Base-by-base conservation (phyloP, 2,329 filamentous ascomycete genomes). In the Colletotrichum magnum region DNA sequence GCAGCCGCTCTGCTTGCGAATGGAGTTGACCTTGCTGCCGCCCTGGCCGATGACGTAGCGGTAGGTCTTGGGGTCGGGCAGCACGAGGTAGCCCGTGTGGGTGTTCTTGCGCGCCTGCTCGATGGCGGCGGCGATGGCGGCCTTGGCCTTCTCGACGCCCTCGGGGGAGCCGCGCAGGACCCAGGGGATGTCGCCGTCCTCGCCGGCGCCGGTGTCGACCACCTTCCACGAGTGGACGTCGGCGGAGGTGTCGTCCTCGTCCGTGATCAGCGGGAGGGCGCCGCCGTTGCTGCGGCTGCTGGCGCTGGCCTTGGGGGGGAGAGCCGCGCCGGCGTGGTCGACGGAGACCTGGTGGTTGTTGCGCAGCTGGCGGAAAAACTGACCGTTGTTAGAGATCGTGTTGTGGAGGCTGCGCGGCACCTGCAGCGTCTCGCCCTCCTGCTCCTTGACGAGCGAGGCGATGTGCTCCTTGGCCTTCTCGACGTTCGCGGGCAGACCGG, bases 1-100 rank as follows among this genome's bases (percentile, higher is more conserved):
- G 82, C 95, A 98, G 64, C 93, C 93, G 59, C 94, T 98, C 85
- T 96, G 90, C 84, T 94, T 94, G 74, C 96, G 91, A 78, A 99
- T 98, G 50, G 90, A 85, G 82, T 98, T 98, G 79, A 99, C 97
- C 81, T 95, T 95, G 80, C 90, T 93, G 68, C 96, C 96, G 69
- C 92, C 93, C 72, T 92, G 91, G 5, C 96, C 96, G 74, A 99
- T 94, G 57, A 99, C 93, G 72, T 93, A 93, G 71, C 95, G 90
- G 85, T 98, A 97, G 54, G 94, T 94, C 74, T 89, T 90, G 12
- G 96, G 94, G 78, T 99, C 95, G 0, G 95, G 93, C 47, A 99
- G 88, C 72, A 96, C 91, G 43, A 99, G 88, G 80, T 97, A 98
- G 5, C 96, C 96, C 1, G 91, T 94, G 5, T 91, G 89, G 53